Base-by-base conservation (phyloP, 805 yeast species). In the Candida saitoana region DNA sequence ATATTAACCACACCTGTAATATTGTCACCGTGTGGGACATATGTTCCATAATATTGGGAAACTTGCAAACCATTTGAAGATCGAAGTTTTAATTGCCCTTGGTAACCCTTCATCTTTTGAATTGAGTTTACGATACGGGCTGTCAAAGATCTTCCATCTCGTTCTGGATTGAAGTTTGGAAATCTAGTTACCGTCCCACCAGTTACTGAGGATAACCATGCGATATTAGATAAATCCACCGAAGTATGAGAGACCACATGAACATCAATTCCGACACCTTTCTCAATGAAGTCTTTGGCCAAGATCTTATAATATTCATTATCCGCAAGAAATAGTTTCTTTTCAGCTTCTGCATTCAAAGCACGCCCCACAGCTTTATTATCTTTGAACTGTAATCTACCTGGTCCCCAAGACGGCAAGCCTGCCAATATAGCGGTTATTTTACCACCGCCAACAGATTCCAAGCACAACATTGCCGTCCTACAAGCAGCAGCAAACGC, bases 61-160 rank as follows among this genome's bases (percentile, higher is more conserved):
- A 91, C 87, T 55, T 87, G 95, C 40, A 93, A 67, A 0, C 98
- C 98, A 49, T 76, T 80, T 1, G 97, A 88, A 52, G 90, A 84
- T 49, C 99, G 84, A 18, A 89, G 76, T 55, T 89, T 89, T 49
- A 91, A 63, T 49, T 84, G 84, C 4, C 86, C 90, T 59, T 87
- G 93, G 52, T 84, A 84, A 3, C 95, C 98, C 3, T 63, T 61
- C 2, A 77, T 65, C 18, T 72, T 71, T 2, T 63, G 54, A 12
- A 84, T 71, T 5, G 80, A 67, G 27, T 69, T 64, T n/a, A 71
- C 67, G 48, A 84, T 68, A 18, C 84, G 85, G 34, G 80, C 75
- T 7, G 79, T 74, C 40, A 87, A 69, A 9, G 77, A 70, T 16
- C 77, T 60, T 18, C 87, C 89, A 60, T 93, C 96, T 39, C 85